These are phyloP conservation scores for Juncus inflexus DNA, from an alignment of 176 grass and related monocot genomes.

Conservation along the genomic window DNA sequence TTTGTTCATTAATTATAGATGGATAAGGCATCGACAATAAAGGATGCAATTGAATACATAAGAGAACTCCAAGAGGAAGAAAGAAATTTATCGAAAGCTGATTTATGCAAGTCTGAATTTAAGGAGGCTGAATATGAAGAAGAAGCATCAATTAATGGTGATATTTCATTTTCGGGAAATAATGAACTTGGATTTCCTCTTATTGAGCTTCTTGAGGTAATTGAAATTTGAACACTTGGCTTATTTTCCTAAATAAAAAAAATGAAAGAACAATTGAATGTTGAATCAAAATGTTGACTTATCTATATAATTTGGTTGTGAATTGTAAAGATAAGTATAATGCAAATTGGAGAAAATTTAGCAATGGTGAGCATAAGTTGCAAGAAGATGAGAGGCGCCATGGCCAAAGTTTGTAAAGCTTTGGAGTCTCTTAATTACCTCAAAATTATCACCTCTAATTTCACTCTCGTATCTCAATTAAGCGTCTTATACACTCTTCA, in stretches of 20 bases:
- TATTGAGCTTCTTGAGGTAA: conserved; percentile 55
- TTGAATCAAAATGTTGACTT: no score
- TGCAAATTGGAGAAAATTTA: conserved; percentile 43
- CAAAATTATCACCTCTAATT: conserved; percentile 42
- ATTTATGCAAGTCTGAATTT: conserved; percentile 35
- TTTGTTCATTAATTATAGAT: conserved; percentile 33
- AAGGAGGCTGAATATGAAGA: conserved; percentile 5
- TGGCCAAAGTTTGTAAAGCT: conserved; percentile 53
- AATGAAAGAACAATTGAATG: no score
- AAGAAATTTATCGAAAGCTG: conserved; percentile 27
- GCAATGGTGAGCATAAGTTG: conserved; percentile 63
- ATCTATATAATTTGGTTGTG: no score
- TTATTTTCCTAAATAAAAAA: no score
- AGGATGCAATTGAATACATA: conserved; percentile 94
- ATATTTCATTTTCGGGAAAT: conserved; percentile 15
- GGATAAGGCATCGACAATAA: conserved; percentile 94
- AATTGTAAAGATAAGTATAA: not conserved
- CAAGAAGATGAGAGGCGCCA: conserved; percentile 57
- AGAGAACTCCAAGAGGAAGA: conserved; percentile 68
- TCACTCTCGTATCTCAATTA: no score
- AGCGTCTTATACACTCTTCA: no score
- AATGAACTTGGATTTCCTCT: not conserved
- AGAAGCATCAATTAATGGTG: conserved; percentile 22
- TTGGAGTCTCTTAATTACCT: conserved; percentile 58
- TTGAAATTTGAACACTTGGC: not conserved